Conservation (phyloP, 495 filamentous ascomycete species). For the Aspergillus asperescens region DNA sequence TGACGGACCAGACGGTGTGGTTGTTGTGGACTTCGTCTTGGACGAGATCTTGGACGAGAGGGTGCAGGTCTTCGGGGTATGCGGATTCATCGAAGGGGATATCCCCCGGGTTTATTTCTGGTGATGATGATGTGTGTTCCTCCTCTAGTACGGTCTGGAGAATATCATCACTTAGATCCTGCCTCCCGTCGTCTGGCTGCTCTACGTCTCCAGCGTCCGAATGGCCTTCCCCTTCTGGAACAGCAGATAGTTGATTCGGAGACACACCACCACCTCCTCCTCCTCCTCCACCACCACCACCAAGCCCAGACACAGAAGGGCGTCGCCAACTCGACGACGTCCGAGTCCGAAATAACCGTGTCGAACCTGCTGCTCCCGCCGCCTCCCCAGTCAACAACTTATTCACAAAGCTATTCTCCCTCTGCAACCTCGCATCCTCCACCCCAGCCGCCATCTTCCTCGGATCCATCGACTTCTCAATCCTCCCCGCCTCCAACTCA, state of each 20-base stretch:
- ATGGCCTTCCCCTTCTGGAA: constrained; percentile 23
- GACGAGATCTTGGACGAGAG: constrained; percentile 35
- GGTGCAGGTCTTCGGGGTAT: constrained; percentile 38
- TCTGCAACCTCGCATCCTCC: constrained; percentile 39
- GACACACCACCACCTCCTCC: constrained; percentile 14
- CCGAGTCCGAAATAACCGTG: too few species aligned
- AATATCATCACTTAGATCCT: constrained; percentile 18
- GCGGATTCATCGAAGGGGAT: constrained; percentile 22
- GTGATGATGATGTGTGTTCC: constrained; percentile 4
- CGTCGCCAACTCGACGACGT: constrained; percentile 28
- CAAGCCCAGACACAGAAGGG: constrained; percentile 19
- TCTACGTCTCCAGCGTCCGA: constrained; percentile 16
- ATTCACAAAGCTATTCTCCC: constrained; percentile 37
- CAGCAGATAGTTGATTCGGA: constrained; percentile 19
- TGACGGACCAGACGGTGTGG: constrained; percentile 49
- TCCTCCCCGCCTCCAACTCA: constrained; percentile 34
- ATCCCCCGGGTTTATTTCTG: constrained; percentile 1
- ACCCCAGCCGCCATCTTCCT: constrained; percentile 41
- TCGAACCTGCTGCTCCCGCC: too few species aligned
- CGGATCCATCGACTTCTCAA: constrained; percentile 29
- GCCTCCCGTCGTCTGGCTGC: constrained; percentile 1
- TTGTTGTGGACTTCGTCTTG: constrained; percentile 46
- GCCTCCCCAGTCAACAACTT: constrained; percentile 32
- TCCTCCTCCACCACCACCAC: constrained; percentile 21
- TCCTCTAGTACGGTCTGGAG: constrained; percentile 18